These are phyloP conservation scores for Crotalaria pallida DNA, from an alignment of 306 rosid species.

Conservation along the genomic window DNA sequence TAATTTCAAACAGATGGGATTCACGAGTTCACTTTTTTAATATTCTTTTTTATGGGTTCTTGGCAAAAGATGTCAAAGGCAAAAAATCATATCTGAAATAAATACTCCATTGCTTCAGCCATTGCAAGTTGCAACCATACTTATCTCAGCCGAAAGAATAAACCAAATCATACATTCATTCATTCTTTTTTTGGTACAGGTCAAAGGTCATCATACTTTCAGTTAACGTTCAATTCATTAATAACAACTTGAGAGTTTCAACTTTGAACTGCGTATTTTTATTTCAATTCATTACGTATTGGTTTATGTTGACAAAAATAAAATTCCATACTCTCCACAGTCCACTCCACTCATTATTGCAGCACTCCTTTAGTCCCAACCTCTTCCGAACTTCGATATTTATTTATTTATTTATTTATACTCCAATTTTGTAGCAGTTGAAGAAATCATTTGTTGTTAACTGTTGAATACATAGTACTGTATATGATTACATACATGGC, in stretches of 20 bases:
- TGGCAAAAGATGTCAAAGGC: not conserved
- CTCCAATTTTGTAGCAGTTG: too few relatives aligned
- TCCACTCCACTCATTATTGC: not conserved
- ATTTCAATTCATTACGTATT: not conserved
- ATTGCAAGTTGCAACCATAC: not conserved
- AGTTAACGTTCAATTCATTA: too few relatives aligned
- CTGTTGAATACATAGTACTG: not conserved
- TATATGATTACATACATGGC: too few relatives aligned
- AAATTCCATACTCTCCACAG: not conserved
- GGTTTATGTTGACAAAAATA: not conserved
- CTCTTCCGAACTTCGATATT: not conserved
- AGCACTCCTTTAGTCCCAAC: not conserved
- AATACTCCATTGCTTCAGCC: not conserved
- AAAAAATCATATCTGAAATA: not conserved
- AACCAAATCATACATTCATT: not conserved
- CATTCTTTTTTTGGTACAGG: too few relatives aligned
- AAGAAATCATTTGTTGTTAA: constrained; percentile 4
- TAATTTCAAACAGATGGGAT: not conserved
- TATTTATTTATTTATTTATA: not conserved
- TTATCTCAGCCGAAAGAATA: not conserved
- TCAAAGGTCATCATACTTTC: too few relatives aligned
- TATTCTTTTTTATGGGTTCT: not conserved
- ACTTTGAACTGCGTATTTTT: not conserved
- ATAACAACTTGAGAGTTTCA: too few relatives aligned
- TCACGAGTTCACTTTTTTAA: too few relatives aligned